phyloP scores from a whole-genome alignment of 129 eudicot genomes.

The Mikania micrantha region DNA sequence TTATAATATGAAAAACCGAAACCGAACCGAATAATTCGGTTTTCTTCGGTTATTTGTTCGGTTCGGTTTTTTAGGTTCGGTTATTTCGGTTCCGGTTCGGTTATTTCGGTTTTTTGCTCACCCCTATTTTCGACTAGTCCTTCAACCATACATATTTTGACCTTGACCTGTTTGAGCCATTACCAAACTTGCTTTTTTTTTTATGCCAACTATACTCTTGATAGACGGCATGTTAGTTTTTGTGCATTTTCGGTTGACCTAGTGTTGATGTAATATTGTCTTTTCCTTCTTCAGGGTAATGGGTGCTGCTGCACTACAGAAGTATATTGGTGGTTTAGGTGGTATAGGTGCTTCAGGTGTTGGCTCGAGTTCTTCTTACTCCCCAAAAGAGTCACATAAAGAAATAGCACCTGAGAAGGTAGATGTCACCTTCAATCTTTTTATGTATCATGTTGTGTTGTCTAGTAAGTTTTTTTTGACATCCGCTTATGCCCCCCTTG shows the following conservation, averaged over 20 bases:
- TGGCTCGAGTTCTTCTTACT: constrained; percentile 76
- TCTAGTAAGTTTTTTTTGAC: background rate
- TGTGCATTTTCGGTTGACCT: background rate
- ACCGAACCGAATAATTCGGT: no score
- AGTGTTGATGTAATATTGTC: background rate
- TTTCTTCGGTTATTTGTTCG: no score
- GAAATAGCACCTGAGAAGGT: constrained; percentile 89
- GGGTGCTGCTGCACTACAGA: constrained; percentile 83
- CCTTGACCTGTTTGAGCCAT: background rate
- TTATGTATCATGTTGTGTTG: background rate
- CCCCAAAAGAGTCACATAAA: constrained; percentile 76
- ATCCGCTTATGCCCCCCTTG: background rate
- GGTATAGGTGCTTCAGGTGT: constrained; percentile 91
- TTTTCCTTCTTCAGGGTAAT: constrained; percentile 43
- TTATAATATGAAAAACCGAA: no score
- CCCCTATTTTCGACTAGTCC: background rate
- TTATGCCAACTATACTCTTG: background rate
- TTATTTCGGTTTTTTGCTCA: no score
- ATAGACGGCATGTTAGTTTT: background rate
- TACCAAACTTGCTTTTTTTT: background rate
- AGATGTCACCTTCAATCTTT: background rate
- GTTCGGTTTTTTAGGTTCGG: no score
- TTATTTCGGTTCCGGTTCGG: no score
- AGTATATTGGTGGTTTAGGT: constrained; percentile 75
- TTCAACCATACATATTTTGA: background rate